Base-by-base conservation (phyloP, 768 basidiomycete genomes). In the Pholiota conissans region DNA sequence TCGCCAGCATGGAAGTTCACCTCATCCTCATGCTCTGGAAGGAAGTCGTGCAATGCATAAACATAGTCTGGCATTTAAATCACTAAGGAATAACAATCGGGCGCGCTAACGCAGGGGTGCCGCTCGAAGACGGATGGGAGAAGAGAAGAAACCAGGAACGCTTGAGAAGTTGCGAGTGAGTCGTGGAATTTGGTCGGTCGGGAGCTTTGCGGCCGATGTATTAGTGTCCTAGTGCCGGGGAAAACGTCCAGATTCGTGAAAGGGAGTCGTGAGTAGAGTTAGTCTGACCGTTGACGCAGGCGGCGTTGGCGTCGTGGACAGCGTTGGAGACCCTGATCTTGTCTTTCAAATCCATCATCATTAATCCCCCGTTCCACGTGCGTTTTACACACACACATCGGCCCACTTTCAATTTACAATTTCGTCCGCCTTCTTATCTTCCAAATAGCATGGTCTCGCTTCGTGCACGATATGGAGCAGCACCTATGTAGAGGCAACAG, bases 21-120 rank as follows among this genome's bases (percentile, higher is more conserved):
- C 74, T 99, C 97, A 72, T 99, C 97, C 51, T 91, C 91, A 72
- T 98, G 85, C 76, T 99, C 95, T 3, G 97, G 95, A 3, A 74
- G 65, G 64, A 98, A 98, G 65, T 90, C 88, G 69, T 96, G 93
- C 13, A 93, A 76, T 1, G 90, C 93, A 65, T 91, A 94, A 52
- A 95, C 92, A 76, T 90, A 91, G 65, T 91, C 87, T 18, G 84
- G 79, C 91, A 92, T 92, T 57, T 51, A 52, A n/a, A 39, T 32
- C 20, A 20, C 22, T 45, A 45, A 2, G 42, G 18, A 18, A 22
- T 20, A 24, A n/a, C n/a, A 24, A 11, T 11, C 18, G n/a, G 42
- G 40, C 22, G 22, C 37, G 37, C 37, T 39, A 18, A 16, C 37
- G 37, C 37, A 39, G 37, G 37, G 37, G n/a, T 18, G 37, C 20